A percentile compares a stretch with the other conserved stretches of the same genome.
phyloP scores from a whole-genome alignment of 2,329 filamentous ascomycete genomes.

The Aspergillus sclerotialis region DNA sequence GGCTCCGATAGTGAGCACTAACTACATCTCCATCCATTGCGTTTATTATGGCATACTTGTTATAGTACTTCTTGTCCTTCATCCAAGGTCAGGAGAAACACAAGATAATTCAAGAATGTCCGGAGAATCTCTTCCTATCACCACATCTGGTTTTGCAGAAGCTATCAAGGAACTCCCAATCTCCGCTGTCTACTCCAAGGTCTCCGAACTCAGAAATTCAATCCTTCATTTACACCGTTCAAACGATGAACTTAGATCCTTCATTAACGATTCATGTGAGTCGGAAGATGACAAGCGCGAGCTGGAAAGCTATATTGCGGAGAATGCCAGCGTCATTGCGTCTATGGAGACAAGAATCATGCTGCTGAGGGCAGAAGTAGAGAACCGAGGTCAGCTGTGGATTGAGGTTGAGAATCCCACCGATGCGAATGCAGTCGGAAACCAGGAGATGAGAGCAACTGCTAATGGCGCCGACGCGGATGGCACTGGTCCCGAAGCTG shows the following conservation, averaged over 20 bases:
- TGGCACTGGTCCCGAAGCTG: background rate
- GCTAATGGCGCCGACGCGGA: slow-evolving; percentile 8
- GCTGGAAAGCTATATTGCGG: slow-evolving; percentile 38
- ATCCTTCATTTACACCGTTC: slow-evolving; percentile 52
- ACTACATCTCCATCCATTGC: no score
- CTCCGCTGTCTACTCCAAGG: slow-evolving; percentile 54
- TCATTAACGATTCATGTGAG: slow-evolving; percentile 41
- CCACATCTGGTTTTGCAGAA: slow-evolving; percentile 44
- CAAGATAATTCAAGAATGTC: no score
- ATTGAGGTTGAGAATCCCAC: slow-evolving; percentile 24
- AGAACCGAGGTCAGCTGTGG: slow-evolving; percentile 51
- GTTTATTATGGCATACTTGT: no score
- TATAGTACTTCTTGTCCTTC: no score
- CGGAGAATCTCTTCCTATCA: slow-evolving; percentile 41
- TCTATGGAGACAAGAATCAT: slow-evolving; percentile 50
- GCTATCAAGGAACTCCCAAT: slow-evolving; percentile 54
- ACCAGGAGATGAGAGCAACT: slow-evolving; percentile 1
- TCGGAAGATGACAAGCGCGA: slow-evolving; percentile 42
- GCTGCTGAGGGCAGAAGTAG: slow-evolving; percentile 46
- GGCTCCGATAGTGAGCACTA: no score
- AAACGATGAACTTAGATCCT: slow-evolving; percentile 51
- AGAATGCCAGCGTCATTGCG: slow-evolving; percentile 52
- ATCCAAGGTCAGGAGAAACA: no score
- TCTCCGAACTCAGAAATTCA: slow-evolving; percentile 53
- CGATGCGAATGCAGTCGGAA: slow-evolving; percentile 6